Base-by-base conservation (phyloP, 176 grass and related monocot species). In the Triticum turgidum region DNA sequence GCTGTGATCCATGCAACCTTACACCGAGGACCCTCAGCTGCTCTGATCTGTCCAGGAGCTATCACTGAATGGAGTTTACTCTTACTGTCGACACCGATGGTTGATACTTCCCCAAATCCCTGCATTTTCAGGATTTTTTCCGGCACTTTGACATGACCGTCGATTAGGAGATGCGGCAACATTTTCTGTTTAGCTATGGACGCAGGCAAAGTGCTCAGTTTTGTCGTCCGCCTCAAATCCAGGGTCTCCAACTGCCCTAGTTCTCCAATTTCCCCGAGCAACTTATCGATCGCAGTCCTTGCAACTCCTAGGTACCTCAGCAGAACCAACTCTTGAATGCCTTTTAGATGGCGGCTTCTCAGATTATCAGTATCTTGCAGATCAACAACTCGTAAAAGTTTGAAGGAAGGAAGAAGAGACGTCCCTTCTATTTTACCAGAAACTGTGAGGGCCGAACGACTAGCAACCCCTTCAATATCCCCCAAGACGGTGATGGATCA, bases 191-290 rank as follows among this genome's bases (percentile, higher is more conserved):
- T 7, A 12, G 25, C 24, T 14, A 65, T 39, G 2, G 39, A 61
- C 45, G 13, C 39, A 63, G 69, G 69, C 25, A 76, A 5, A 15
- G 5, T 21, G 2, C 0, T 0, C 11, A 65, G 62, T 0, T 6
- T 18, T 11, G 12, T 67, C 8, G 6, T 52, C 49, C 1, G 29
- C n/a, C 32, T 44, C 65, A 85, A 12, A 49, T 78, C 33, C 7
- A 85, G 30, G 61, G 72, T 78, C 15, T 47, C n/a, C 75, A 85
- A 30, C 12, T 66, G 75, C 39, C 13, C 4, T 11, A 85, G 69
- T 37, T 45, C 15, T 37, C 5, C 41, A 15, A 78, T 78, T 30
- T 78, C 17, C 33, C 67, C 5, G 0, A 54, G 83, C 1, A 85
- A n/a, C 4, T 29, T 3, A 3, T 7, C 5, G 39, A 76, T 7